Base-by-base conservation (phyloP, 352 stramenopile genomes). In the Phytophthora hybrid region DNA sequence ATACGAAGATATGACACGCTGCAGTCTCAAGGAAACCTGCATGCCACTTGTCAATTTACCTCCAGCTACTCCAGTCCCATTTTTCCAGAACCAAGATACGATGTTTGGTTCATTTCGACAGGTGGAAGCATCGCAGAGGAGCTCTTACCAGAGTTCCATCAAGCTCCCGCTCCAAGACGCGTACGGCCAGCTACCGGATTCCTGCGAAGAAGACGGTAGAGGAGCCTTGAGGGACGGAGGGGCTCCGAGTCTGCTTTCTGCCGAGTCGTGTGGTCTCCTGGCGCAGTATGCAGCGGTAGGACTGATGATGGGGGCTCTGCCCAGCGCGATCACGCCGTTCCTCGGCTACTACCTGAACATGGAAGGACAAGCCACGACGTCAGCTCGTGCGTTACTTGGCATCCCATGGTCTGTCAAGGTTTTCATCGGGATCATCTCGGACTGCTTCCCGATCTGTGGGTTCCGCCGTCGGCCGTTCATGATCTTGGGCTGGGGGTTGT, bases 291-390 rank as follows among this genome's bases (percentile, higher is more conserved):
- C 80, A 0, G 78, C 82, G 0, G 78, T 95, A 0, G 88, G 86
- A 1, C 66, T 95, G 7, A 78, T 95, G 60, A 89, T 88, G 63
- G 85, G 88, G 31, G 67, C 80, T n/a, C 67, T 93, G 16, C 84
- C 88, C 3, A 71, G 78, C 29, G 82, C 76, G 5, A 67, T 91
- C 77, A 66, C 81, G 78, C 63, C 74, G 23, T 78, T 80, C 37
- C 66, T 94, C 14, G 78, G 88, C 26, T 89, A 91, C 72, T 94
- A 93, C 51, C 57, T 93, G 9, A 83, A 89, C 60, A 85, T 92
- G 76, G 83, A 92, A 71, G 86, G 86, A 4, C 83, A 87, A 74
- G 71, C 79, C 26, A 89, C 81, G 8, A 71, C 85, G 13, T 91
- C 86, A 21, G 85, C 85, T 10, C 76, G 83, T 5, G 79, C 82